Conservation (phyloP, 176 grass and related monocot genomes). For the Rhynchospora pubera region DNA sequence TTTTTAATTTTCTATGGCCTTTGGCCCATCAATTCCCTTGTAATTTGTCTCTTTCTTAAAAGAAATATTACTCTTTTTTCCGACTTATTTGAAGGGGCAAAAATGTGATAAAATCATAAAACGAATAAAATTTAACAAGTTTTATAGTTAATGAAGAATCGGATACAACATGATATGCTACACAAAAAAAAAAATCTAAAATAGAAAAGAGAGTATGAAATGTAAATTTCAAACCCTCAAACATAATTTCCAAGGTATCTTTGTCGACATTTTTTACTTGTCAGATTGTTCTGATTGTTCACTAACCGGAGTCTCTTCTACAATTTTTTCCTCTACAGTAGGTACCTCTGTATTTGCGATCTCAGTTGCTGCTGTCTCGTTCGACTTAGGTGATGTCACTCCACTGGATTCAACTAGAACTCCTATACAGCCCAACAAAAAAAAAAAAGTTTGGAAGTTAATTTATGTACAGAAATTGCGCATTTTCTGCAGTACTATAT, state of each 20-base stretch:
- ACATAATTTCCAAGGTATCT: not conserved
- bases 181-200: not conserved
- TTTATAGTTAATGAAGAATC: not conserved
- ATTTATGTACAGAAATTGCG: not conserved
- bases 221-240: not conserved
- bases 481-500: too few species aligned
- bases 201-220: not conserved
- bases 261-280: not conserved
- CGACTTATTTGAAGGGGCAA: not conserved
- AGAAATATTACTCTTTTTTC: not conserved
- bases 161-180: conserved; percentile 7
- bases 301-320: conserved; percentile 7
- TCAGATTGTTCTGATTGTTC: not conserved
- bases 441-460: not conserved
- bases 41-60: not conserved
- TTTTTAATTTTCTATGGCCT: not conserved
- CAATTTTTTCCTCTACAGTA: not conserved
- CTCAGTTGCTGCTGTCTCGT: not conserved
- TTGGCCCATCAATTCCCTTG: not conserved
- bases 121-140: not conserved
- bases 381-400: not conserved
- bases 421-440: not conserved
- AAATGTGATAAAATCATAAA: not conserved
- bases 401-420: not conserved
- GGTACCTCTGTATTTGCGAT: conserved; percentile 5